Evolutionary conservation across 2,329 filamentous ascomycete species (phyloP).

Genomic region (Berkeleyomyces rouxiae): DNA sequence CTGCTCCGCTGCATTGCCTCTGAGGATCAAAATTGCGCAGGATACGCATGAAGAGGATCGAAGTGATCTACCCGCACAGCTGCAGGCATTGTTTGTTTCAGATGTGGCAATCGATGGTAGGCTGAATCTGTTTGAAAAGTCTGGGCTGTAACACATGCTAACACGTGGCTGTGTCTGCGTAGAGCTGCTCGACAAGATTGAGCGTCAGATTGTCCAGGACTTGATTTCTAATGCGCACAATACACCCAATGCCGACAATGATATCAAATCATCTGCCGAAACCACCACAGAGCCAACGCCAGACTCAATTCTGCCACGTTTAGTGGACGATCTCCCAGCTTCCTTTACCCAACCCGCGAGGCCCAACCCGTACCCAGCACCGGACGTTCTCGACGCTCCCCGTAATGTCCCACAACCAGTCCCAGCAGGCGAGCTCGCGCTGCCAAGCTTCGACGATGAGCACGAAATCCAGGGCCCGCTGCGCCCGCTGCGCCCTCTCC

Average conservation of each 20-base stretch:
- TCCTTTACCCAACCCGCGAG: conserved; percentile 28
- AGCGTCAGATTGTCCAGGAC: conserved; percentile 67
- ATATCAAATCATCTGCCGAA: conserved; percentile 28
- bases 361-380: conserved; percentile 26
- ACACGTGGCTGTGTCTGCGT: not conserved
- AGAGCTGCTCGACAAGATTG: conserved; percentile 56
- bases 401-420: conserved; percentile 26
- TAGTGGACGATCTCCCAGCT: conserved; percentile 46
- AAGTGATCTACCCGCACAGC: conserved; percentile 28
- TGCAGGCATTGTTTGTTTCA: conserved; percentile 56
- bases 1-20: conserved; percentile 37
- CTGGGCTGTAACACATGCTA: not conserved
- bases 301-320: conserved; percentile 23
- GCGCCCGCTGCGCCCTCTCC: conserved; percentile 24
- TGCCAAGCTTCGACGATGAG: conserved; percentile 87
- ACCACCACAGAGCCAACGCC: not conserved
- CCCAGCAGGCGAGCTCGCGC: conserved; percentile 59
- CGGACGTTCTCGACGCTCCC: conserved; percentile 1
- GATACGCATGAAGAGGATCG: conserved; percentile 30
- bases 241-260: conserved; percentile 57
- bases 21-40: conserved; percentile 36
- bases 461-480: conserved; percentile 61
- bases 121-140: conserved; percentile 6
- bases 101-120: conserved; percentile 41
- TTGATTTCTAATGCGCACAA: conserved; percentile 41